A percentile compares a stretch with the other conserved stretches of the same genome.
These are phyloP conservation scores for Erysimum cheiranthoides DNA, from an alignment of 345 rosid genomes.

Conservation along the genomic window DNA sequence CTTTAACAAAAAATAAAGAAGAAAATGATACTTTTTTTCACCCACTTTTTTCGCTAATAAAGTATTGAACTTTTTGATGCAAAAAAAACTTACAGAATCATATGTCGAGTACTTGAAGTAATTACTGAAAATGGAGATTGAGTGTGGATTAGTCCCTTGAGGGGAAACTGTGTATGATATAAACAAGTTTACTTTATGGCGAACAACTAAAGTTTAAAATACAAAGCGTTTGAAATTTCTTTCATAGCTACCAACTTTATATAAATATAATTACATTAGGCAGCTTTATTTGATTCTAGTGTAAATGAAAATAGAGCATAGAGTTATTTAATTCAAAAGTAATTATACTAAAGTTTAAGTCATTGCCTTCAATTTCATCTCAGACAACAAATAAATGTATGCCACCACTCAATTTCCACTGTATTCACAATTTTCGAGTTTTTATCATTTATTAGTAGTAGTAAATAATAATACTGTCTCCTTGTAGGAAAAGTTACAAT, in stretches of 20 bases:
- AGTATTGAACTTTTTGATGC: background rate
- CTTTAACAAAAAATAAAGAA: background rate
- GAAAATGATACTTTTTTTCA: constrained; percentile 12
- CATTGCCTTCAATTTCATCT: constrained; percentile 27
- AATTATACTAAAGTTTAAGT: background rate
- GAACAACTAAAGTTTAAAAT: background rate
- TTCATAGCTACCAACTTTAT: constrained; percentile 18
- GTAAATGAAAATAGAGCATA: constrained; percentile 9
- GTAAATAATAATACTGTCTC: background rate
- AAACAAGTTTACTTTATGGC: background rate
- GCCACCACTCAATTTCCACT: constrained; percentile 37
- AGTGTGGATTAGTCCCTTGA: too few relatives aligned
- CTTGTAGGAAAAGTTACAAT: constrained; percentile 19
- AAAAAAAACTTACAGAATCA: constrained; percentile 1
- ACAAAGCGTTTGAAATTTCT: constrained; percentile 10
- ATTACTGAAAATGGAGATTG: constrained; percentile 10
- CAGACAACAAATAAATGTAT: constrained; percentile 35
- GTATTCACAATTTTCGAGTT: constrained; percentile 36
- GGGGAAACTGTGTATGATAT: too few relatives aligned
- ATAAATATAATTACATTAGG: background rate
- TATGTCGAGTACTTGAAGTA: background rate
- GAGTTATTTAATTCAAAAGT: background rate
- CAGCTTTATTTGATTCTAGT: constrained; percentile 4
- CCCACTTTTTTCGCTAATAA: background rate
- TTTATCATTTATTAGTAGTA: constrained; percentile 11